Evolutionary conservation across 805 yeast species (phyloP).

Genomic region (Helenozyma baotianmanensis): DNA sequence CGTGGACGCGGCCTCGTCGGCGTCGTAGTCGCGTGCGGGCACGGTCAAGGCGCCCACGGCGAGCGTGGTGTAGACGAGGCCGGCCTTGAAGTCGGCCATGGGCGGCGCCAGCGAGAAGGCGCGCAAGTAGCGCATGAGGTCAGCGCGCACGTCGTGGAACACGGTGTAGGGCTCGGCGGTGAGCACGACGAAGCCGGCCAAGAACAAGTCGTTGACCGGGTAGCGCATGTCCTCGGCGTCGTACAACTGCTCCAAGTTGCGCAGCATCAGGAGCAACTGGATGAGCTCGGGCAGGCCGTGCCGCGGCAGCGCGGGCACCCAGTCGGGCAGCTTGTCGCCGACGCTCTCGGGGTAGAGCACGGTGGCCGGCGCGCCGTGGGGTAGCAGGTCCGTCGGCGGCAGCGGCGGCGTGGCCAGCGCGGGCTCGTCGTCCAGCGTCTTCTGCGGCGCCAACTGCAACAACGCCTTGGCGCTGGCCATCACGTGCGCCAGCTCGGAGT

Average conservation of each 20-base stretch:
- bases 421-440: background rate
- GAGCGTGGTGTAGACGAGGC: constrained; percentile 40
- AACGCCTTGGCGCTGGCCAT: constrained; percentile 10
- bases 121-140: constrained; percentile 20
- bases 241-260: constrained; percentile 18
- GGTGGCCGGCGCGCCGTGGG: background rate
- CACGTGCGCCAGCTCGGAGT: constrained; percentile 1
- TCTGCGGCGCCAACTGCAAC: constrained; percentile 9
- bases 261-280: constrained; percentile 26
- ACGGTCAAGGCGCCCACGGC: constrained; percentile 38
- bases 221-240: constrained; percentile 5
- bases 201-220: constrained; percentile 23
- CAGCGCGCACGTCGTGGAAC: constrained; percentile 19
- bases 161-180: constrained; percentile 12
- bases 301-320: background rate
- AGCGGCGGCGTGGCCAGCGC: background rate
- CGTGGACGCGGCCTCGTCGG: constrained; percentile 24
- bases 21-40: constrained; percentile 18
- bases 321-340: constrained; percentile 7
- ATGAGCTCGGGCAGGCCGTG: constrained; percentile 5
- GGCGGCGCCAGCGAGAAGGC: constrained; percentile 14
- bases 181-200: constrained; percentile 29
- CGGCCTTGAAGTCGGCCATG: constrained; percentile 30
- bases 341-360: constrained; percentile 7
- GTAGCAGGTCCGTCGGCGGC: too few species aligned